Conservation (phyloP, 192 early-diverging fungal genomes). For the Glomus cerebriforme region DNA sequence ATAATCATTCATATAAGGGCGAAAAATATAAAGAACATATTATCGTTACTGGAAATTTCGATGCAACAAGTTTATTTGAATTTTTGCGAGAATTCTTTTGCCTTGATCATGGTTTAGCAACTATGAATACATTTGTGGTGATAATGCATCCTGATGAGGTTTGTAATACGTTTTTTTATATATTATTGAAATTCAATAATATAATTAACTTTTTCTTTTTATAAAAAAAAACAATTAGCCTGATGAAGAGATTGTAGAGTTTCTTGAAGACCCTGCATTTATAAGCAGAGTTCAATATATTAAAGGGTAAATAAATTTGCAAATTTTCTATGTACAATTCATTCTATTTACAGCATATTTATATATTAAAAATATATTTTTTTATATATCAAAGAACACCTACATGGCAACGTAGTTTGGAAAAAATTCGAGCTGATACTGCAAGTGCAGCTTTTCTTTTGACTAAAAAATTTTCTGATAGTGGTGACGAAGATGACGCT, state of each 20-base stretch:
- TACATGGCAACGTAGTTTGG: conserved; percentile 58
- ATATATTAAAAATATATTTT: background rate
- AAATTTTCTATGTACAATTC: background rate
- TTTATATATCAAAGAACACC: conserved; percentile 39
- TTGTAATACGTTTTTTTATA: too few relatives aligned
- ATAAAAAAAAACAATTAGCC: conserved; percentile 39
- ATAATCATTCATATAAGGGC: conserved; percentile 54
- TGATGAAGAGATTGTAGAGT: conserved; percentile 52
- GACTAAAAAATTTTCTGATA: conserved; percentile 50
- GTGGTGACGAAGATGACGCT: conserved; percentile 61
- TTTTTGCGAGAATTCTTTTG: conserved; percentile 82
- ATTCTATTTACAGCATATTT: background rate
- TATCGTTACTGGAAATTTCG: conserved; percentile 66
- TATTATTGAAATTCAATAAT: conserved; percentile 10
- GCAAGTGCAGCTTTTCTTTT: conserved; percentile 69
- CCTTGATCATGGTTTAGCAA: conserved; percentile 70
- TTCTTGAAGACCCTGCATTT: conserved; percentile 70
- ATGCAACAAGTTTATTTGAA: conserved; percentile 56
- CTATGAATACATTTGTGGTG: conserved; percentile 68
- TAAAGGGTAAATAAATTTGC: conserved; percentile 47
- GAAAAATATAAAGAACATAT: conserved; percentile 59
- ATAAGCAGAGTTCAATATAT: conserved; percentile 69
- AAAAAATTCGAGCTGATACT: conserved; percentile 49
- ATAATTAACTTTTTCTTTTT: background rate
- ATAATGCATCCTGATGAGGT: conserved; percentile 60